Evolutionary conservation across 768 basidiomycete genomes (phyloP), one percentile per base, ranked within the genome.

Genomic region (Trametes cinnabarina): DNA sequence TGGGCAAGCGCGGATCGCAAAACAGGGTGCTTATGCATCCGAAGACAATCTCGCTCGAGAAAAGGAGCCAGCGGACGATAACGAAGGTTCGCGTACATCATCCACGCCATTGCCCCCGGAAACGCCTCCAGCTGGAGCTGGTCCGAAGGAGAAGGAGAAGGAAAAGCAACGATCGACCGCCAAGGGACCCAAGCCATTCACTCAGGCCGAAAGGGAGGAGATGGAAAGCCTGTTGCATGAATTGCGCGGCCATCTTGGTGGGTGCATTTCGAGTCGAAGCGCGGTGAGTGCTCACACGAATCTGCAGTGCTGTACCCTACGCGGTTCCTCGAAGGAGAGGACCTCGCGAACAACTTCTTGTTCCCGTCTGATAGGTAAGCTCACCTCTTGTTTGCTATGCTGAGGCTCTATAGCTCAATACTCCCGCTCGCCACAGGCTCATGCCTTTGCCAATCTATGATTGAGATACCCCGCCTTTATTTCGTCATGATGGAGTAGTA

Each of bases 271-370:
- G 5, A 2, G 5, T 23, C 17, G 26, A 8, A 17, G 14, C 46
- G 35, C 20, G 35, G 20, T 50, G 48, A 47, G 25, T 8, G 12
- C 30, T 56, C 10, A 54, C n/a, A 15, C 3, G 4, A 14, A 23
- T 44, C n/a, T 28, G 3, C 63, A 96, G 95, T 98, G 37, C 53
- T 92, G 11, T 90, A 90, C 73, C 86, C 95, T 2, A 90, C 79
- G 15, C 84, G 86, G 11, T 98, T 98, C 76, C 68, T 98, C 59
- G 95, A 98, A 72, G 90, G 84, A n/a, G 95, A 98, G 73, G 93
- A 96, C 68, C 78, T 84, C 1, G 87, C 89, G 6, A 88, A 95
- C 63, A 98, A 98, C 70, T 96, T 97, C 76, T 74, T 97, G 59
- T 96, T 96, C 74, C 92, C 90, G 67, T 83, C 92, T 26, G 94